Evolutionary conservation across 140 eudicot species (phyloP), one percentile per base, ranked within the genome.

Genomic region (Erigeron philadelphicus): DNA sequence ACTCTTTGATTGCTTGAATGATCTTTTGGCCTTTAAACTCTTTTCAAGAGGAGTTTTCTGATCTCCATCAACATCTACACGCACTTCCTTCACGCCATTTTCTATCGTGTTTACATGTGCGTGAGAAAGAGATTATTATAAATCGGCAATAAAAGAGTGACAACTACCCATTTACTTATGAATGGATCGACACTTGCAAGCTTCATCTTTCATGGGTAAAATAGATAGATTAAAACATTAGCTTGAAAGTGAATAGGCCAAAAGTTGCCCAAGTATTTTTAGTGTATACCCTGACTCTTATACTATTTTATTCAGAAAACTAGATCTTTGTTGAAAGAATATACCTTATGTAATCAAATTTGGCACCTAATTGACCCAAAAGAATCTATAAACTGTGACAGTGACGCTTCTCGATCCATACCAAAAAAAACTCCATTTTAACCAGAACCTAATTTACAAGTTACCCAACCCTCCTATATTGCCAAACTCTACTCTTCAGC

Each of bases 61-160:
- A 43, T 84, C 88, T 40, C 84, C 90, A 59, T 84, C 82, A 73
- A 86, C 63, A n/a, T 82, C 88, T 53, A 89, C 79, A 40, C 81
- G 81, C 80, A 84, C 88, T 41, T 89, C 96, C 70, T 67, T 35
- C 23, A 61, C 47, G 2, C 44, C 66, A 11, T 61, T 31, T 9
- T 61, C 66, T 61, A 15, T 35, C 38, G 60, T 8, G 25, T 54
- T 1, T 12, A 61, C 17, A 25, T 35, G 46, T 6, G 66, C 1
- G 15, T 60, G 16, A 55, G 35, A 21, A 3, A 61, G 9, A 38
- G 47, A 61, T n/a, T 18, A 57, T 57, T 57, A 57, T 7, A 2
- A 55, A 15, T 55, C 3, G 61, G 18, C 1, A 16, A 18, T 9
- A 7, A 10, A 50, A 13, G 38, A 10, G 11, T 61, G 48, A 19